These are phyloP conservation scores for Solanum corneliomulleri DNA, from an alignment of 257 asterid genomes.

Conservation along the genomic window DNA sequence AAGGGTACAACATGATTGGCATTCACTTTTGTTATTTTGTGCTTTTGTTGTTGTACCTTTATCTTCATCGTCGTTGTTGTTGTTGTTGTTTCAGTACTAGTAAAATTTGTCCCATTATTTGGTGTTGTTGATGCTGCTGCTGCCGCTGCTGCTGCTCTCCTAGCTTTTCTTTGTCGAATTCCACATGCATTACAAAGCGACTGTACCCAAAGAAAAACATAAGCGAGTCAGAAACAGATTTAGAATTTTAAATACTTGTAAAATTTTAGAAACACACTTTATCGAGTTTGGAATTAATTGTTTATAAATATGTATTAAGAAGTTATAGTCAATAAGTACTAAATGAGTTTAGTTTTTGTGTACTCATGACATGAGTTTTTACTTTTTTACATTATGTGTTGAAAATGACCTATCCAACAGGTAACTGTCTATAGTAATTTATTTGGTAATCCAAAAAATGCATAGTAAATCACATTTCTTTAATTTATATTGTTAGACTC, in stretches of 20 bases:
- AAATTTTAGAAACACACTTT: background rate
- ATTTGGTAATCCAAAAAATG: background rate
- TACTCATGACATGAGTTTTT: background rate
- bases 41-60: slow-evolving; percentile 35
- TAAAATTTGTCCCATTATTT: slow-evolving; percentile 2
- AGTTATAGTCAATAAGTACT: background rate
- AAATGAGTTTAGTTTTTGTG: background rate
- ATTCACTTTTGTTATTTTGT: slow-evolving; percentile 17
- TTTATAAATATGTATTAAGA: background rate
- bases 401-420: background rate
- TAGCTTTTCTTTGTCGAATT: slow-evolving; percentile 82
- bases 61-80: slow-evolving; percentile 29
- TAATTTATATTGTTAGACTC: background rate
- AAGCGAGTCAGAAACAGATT: background rate
- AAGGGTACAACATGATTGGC: slow-evolving; percentile 17
- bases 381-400: background rate
- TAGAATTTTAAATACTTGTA: background rate
- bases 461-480: background rate
- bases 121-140: slow-evolving; percentile 21
- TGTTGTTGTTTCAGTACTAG: background rate
- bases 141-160: slow-evolving; percentile 55
- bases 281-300: background rate
- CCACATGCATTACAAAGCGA: slow-evolving; percentile 97
- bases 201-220: slow-evolving; percentile 12
- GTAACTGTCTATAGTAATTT: background rate